These are phyloP conservation scores for Podaxis sp. DNA, from an alignment of 768 basidiomycete species.

Conservation along the genomic window DNA sequence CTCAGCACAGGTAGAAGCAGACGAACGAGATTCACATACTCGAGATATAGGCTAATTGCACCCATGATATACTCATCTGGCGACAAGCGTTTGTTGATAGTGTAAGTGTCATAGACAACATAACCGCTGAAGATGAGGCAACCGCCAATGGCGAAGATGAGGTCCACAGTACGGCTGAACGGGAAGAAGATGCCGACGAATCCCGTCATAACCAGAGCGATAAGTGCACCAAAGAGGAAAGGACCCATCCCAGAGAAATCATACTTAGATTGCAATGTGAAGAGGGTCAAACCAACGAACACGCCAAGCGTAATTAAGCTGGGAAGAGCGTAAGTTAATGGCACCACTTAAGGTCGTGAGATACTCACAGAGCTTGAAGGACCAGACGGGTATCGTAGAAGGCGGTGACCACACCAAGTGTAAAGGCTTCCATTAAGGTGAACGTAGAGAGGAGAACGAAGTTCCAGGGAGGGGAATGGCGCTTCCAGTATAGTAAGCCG, in stretches of 20 bases:
- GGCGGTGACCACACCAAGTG: constrained; percentile 80
- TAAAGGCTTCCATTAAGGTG: constrained; percentile 87
- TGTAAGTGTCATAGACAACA: constrained; percentile 86
- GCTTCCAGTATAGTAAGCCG: constrained; percentile 84
- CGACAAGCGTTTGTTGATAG: constrained; percentile 82
- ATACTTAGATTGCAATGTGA: constrained; percentile 96
- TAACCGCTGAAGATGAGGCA: constrained; percentile 87
- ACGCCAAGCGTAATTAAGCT: constrained; percentile 88
- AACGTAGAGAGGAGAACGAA: constrained; percentile 81
- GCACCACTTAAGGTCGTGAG: neutral
- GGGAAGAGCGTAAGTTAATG: neutral
- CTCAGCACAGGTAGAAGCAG: constrained; percentile 12
- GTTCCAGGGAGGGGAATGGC: constrained; percentile 87
- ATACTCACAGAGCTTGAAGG: constrained; percentile 76
- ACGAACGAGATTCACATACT: constrained; percentile 46
- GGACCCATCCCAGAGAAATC: constrained; percentile 93
- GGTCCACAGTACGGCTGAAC: constrained; percentile 75
- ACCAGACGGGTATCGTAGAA: constrained; percentile 72
- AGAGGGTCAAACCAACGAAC: constrained; percentile 90
- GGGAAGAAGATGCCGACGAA: constrained; percentile 85
- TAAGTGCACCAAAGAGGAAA: constrained; percentile 80
- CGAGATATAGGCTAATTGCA: constrained; percentile 90
- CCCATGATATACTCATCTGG: constrained; percentile 95
- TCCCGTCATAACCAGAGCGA: constrained; percentile 78
- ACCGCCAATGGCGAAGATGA: constrained; percentile 74